These are phyloP conservation scores for Thermomucor indicae-seudaticae DNA, from an alignment of 371 early-diverging fungal species.

Conservation along the genomic window DNA sequence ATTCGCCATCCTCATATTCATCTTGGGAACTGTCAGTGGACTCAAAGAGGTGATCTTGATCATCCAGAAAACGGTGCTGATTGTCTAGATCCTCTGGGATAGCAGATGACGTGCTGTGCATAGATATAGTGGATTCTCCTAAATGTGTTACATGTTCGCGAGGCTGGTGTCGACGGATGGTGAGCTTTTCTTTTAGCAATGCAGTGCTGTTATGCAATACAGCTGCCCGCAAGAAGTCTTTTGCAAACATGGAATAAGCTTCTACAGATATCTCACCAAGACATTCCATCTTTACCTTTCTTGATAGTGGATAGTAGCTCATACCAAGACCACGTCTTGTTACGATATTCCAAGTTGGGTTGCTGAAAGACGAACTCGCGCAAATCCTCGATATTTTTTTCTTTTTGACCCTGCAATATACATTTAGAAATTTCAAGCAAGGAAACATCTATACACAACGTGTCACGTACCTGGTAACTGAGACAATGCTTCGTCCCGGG, in stretches of 20 bases:
- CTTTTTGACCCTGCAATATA: slow-evolving; percentile 51
- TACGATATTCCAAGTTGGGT: slow-evolving; percentile 72
- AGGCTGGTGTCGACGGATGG: slow-evolving; percentile 35
- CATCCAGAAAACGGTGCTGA: background rate
- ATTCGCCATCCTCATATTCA: slow-evolving; percentile 8
- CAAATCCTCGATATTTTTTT: slow-evolving; percentile 72
- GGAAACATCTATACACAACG: background rate
- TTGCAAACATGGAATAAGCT: slow-evolving; percentile 1
- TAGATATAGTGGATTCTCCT: slow-evolving; percentile 9
- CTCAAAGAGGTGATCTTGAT: slow-evolving; percentile 9
- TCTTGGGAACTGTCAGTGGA: slow-evolving; percentile 14
- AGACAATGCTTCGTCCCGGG: slow-evolving; percentile 65
- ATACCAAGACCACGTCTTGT: slow-evolving; percentile 73
- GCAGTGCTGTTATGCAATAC: slow-evolving; percentile 40
- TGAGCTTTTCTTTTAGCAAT: slow-evolving; percentile 40
- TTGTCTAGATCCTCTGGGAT: background rate
- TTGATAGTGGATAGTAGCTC: slow-evolving; percentile 65
- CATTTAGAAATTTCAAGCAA: background rate
- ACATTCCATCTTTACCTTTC: slow-evolving; percentile 33
- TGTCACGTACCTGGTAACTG: slow-evolving; percentile 52
- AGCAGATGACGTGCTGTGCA: slow-evolving; percentile 5
- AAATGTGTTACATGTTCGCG: slow-evolving; percentile 2
- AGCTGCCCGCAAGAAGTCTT: slow-evolving; percentile 46
- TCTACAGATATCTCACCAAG: background rate
- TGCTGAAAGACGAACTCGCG: slow-evolving; percentile 64